Percentiles rank a stretch among this genome's conserved stretches.
Conservation (phyloP, 768 basidiomycete species). For the Tylopilus intermedius region DNA sequence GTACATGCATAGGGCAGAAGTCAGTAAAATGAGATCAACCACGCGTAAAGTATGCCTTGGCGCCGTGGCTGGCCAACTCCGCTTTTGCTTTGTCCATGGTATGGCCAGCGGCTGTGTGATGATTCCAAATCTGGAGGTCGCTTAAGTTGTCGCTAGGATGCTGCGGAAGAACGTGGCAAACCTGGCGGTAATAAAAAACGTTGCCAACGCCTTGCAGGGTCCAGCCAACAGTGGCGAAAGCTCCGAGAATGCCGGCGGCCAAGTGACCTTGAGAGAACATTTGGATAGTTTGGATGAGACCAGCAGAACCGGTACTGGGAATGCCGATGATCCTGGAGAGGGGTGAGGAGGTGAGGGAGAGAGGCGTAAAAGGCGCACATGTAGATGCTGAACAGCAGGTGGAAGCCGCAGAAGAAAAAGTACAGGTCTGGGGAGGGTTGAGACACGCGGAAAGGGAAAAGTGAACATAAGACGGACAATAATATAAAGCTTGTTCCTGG, state of each 20-base stretch:
- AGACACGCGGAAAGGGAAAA: conserved; percentile 1
- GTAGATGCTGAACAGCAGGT: conserved; percentile 88
- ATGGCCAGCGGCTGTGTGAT: conserved; percentile 81
- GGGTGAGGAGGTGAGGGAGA: conserved; percentile 16
- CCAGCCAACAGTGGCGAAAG: conserved; percentile 85
- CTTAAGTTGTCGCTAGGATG: conserved; percentile 4
- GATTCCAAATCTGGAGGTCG: conserved; percentile 59
- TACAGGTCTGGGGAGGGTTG: conserved; percentile 65
- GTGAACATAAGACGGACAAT: conserved; percentile 55
- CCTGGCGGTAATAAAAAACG: conserved; percentile 75
- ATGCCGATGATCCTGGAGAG: conserved; percentile 82
- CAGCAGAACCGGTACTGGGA: conserved; percentile 92
- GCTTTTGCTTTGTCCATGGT: conserved; percentile 84
- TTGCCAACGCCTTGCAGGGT: conserved; percentile 77
- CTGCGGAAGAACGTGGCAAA: conserved; percentile 30
- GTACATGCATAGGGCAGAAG: conserved; percentile 17
- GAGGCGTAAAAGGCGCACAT: conserved; percentile 49
- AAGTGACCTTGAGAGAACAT: conserved; percentile 68
- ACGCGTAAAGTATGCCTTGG: conserved; percentile 83
- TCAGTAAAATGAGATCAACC: conserved; percentile 42
- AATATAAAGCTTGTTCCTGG: conserved; percentile 91
- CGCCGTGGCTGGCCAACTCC: conserved; percentile 78
- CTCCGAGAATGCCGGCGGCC: conserved; percentile 76
- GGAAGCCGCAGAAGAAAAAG: conserved; percentile 95
- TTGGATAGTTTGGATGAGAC: conserved; percentile 87